Conservation (phyloP, 1,284 basidiomycete species). For the Violaceomyces palustris region DNA sequence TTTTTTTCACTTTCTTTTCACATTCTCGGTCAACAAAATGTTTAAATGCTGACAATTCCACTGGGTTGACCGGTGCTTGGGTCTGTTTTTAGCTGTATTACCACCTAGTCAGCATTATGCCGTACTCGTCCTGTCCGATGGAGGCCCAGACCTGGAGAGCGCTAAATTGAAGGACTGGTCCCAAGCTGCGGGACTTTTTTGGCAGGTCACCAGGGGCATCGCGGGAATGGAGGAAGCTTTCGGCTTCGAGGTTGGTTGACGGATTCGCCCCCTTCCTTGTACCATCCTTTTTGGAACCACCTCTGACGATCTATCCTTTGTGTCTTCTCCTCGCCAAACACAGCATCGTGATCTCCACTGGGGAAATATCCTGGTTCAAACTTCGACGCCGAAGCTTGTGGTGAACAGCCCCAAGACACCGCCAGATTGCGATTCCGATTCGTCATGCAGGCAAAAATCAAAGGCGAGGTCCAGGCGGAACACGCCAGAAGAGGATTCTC, state of each 20-base stretch:
- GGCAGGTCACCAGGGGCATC: slow-evolving; percentile 76
- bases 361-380: slow-evolving; percentile 82
- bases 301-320: background rate
- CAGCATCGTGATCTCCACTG: slow-evolving; percentile 96
- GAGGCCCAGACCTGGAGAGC: slow-evolving; percentile 80
- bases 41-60: slow-evolving; percentile 59
- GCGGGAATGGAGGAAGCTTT: slow-evolving; percentile 71
- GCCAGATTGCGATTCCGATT: background rate
- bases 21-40: too few relatives aligned
- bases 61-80: background rate
- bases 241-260: too few relatives aligned
- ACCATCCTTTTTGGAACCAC: too few relatives aligned
- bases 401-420: background rate
- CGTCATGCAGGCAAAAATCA: background rate
- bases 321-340: too few relatives aligned
- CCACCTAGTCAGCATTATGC: slow-evolving; percentile 72
- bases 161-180: slow-evolving; percentile 74
- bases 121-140: slow-evolving; percentile 80
- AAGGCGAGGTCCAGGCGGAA: too few relatives aligned
- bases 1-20: too few relatives aligned
- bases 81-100: too few relatives aligned
- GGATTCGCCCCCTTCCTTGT: too few relatives aligned
- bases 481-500: too few relatives aligned
- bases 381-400: background rate
- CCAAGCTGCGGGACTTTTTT: slow-evolving; percentile 81